These are phyloP conservation scores for Pythium diclinum DNA, from an alignment of 352 stramenopile species.

Conservation along the genomic window DNA sequence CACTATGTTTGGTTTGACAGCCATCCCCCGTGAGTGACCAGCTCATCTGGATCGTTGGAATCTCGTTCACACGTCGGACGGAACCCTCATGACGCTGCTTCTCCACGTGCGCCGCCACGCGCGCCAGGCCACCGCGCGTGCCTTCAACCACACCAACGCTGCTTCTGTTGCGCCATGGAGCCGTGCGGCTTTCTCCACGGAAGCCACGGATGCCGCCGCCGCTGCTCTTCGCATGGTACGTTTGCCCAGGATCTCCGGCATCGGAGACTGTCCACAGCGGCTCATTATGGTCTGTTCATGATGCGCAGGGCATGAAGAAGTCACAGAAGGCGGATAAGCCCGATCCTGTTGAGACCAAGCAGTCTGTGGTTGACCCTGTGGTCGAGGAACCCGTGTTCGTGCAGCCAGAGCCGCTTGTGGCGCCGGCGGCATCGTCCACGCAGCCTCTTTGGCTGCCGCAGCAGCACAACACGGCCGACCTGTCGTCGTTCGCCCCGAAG, in stretches of 20 bases:
- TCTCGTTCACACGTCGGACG: constrained; percentile 3
- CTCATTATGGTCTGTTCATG: background rate
- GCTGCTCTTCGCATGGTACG: constrained; percentile 68
- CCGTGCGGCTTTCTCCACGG: constrained; percentile 47
- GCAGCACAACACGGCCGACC: constrained; percentile 52
- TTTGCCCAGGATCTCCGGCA: background rate
- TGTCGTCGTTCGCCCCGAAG: constrained; percentile 78
- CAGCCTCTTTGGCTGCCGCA: constrained; percentile 78
- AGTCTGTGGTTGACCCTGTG: constrained; percentile 8
- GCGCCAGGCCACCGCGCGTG: constrained; percentile 15
- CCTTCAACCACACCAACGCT: constrained; percentile 5
- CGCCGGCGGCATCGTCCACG: constrained; percentile 45
- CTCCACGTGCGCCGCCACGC: constrained; percentile 37
- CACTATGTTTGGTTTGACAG: constrained; percentile 9
- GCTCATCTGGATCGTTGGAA: constrained; percentile 5
- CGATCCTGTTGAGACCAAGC: constrained; percentile 1
- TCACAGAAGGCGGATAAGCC: constrained; percentile 38
- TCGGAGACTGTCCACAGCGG: background rate
- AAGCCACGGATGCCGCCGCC: constrained; percentile 68
- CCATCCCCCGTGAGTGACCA: background rate
- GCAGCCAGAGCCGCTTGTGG: constrained; percentile 38
- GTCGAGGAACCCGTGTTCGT: constrained; percentile 7
- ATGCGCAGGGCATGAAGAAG: constrained; percentile 51
- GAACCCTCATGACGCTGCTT: constrained; percentile 31
- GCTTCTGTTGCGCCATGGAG: background rate